A percentile compares a stretch with the other conserved stretches of the same genome.
Evolutionary conservation across 768 basidiomycete genomes (phyloP).

Genomic region (Leccinellum luteum): DNA sequence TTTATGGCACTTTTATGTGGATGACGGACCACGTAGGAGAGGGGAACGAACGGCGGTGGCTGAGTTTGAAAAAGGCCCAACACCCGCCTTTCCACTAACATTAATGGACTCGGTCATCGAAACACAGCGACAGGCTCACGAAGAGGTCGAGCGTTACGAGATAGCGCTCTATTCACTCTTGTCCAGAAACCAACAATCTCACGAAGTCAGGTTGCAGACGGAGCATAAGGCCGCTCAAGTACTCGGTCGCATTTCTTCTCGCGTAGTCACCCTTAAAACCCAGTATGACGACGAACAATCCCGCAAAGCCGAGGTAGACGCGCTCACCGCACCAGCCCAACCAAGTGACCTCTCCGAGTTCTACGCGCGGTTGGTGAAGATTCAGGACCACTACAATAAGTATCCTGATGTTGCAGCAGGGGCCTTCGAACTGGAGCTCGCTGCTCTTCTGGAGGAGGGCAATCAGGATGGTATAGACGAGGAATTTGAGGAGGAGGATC

Average conservation of each 20-base stretch:
- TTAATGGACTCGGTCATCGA: conserved; percentile 97
- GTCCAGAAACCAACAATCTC: conserved; percentile 59
- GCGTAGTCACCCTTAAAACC: conserved; percentile 61
- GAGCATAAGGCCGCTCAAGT: conserved; percentile 91
- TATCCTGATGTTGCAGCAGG: conserved; percentile 88
- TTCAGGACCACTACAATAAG: conserved; percentile 95
- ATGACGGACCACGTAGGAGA: conserved; percentile 31
- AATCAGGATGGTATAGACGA: conserved; percentile 67
- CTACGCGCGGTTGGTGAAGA: conserved; percentile 91
- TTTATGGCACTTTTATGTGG: conserved; percentile 43
- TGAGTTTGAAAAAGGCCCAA: conserved; percentile 53
- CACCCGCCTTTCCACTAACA: conserved; percentile 28
- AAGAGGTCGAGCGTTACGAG: conserved; percentile 92
- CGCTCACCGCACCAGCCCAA: conserved; percentile 55
- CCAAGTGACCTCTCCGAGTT: conserved; percentile 87
- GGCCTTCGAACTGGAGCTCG: conserved; percentile 81
- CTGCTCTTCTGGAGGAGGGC: conserved; percentile 74
- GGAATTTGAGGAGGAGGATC: conserved; percentile 78
- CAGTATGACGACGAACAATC: conserved; percentile 77
- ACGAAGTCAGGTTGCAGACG: conserved; percentile 65
- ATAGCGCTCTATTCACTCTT: conserved; percentile 82
- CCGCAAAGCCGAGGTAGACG: conserved; percentile 63
- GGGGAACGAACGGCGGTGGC: conserved; percentile 27
- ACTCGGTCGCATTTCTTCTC: conserved; percentile 77
- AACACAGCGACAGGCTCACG: conserved; percentile 91